Percentiles rank a stretch among this genome's conserved stretches.
Evolutionary conservation across 1,284 basidiomycete species (phyloP).

Genomic region (Wolfiporia cocos): DNA sequence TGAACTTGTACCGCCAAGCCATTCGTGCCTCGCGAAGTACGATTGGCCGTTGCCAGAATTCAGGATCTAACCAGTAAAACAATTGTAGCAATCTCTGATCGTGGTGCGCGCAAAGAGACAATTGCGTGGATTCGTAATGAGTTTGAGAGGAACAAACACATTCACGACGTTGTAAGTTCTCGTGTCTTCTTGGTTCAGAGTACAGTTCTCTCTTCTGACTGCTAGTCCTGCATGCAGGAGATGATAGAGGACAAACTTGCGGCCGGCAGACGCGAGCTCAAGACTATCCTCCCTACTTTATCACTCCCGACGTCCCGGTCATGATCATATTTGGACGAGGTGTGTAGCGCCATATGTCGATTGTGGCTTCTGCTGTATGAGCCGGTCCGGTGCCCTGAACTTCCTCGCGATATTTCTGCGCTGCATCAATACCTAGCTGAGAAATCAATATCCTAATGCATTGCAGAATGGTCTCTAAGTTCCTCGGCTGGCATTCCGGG

Average conservation of each 20-base stretch:
- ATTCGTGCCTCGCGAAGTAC: constrained; percentile 65
- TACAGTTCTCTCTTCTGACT: not conserved
- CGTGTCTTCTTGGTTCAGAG: too few species aligned
- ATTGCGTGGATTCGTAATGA: constrained; percentile 66
- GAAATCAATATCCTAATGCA: too few species aligned
- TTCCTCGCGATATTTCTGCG: too few species aligned
- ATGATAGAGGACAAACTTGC: constrained; percentile 33
- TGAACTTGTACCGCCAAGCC: constrained; percentile 57
- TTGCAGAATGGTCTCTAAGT: too few species aligned
- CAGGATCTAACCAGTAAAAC: too few species aligned
- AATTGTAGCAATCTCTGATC: constrained; percentile 65
- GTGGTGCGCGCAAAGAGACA: constrained; percentile 53
- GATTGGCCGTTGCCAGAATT: too few species aligned
- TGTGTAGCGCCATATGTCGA: too few species aligned
- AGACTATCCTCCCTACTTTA: constrained; percentile 34
- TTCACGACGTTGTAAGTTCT: constrained; percentile 48
- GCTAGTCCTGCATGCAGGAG: constrained; percentile 13
- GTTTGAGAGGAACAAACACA: constrained; percentile 55
- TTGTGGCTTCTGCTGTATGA: too few species aligned
- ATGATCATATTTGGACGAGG: not conserved
- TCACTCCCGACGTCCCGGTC: not conserved
- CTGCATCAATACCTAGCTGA: too few species aligned
- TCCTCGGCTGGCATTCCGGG: too few species aligned
- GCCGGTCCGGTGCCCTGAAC: too few species aligned
- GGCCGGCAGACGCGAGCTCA: constrained; percentile 47